Percentiles rank a stretch among this genome's conserved stretches.
Evolutionary conservation across 2,329 filamentous ascomycete species (phyloP).

Genomic region (Penicillium sp.): DNA sequence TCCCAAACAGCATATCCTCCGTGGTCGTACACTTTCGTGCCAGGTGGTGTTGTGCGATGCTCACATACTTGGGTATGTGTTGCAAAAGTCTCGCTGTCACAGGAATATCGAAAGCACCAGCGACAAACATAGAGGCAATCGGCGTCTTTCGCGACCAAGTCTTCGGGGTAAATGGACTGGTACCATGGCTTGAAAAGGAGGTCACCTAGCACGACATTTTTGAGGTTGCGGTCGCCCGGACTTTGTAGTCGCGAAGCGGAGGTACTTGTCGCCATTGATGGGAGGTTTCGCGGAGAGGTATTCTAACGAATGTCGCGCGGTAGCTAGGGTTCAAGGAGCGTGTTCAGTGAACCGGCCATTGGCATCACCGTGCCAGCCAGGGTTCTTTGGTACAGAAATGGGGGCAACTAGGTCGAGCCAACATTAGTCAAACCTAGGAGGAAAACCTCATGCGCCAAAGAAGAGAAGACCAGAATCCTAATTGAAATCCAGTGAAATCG

Average conservation of each 20-base stretch:
- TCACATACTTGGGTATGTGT: conserved; percentile 54
- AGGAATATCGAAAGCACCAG: conserved; percentile 90
- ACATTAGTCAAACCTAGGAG: not conserved
- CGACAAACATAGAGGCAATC: conserved; percentile 82
- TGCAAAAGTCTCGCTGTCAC: conserved; percentile 39
- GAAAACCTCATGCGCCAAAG: not conserved
- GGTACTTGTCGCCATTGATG: conserved; percentile 32
- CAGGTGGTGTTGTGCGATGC: conserved; percentile 59
- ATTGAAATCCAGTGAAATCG: not conserved
- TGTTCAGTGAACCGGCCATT: conserved; percentile 17
- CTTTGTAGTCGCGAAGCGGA: conserved; percentile 29
- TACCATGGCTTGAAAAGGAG: conserved; percentile 89
- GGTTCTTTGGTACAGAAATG: not conserved
- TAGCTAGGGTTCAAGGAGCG: conserved; percentile 15
- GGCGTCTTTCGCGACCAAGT: conserved; percentile 54
- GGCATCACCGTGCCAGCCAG: conserved; percentile 8
- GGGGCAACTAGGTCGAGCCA: not conserved
- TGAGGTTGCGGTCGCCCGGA: conserved; percentile 70
- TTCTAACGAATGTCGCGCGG: not conserved
- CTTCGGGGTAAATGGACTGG: conserved; percentile 81
- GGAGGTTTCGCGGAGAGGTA: not conserved
- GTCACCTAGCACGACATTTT: conserved; percentile 82
- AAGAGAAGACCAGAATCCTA: not conserved
- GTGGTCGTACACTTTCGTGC: conserved; percentile 73
- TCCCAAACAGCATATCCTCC: conserved; percentile 87